These are phyloP conservation scores for Diaporthe sp. DNA, from an alignment of 2,329 filamentous ascomycete species.

Conservation along the genomic window DNA sequence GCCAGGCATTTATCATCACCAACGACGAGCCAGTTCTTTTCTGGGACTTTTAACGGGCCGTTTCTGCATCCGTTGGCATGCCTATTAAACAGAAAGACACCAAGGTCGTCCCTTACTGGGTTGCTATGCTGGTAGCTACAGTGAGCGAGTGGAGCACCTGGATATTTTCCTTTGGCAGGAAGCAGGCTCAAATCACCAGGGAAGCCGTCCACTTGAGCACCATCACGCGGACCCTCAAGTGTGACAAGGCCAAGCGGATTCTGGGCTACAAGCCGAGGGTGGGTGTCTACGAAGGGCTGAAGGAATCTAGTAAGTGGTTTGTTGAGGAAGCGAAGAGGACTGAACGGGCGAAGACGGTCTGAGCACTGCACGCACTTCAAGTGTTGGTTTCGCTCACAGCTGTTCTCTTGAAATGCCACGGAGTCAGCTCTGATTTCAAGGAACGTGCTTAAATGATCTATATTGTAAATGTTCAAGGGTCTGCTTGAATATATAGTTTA, in stretches of 20 bases:
- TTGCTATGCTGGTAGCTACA: conserved; percentile 37
- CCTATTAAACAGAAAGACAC: conserved; percentile 43
- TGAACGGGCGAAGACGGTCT: background rate
- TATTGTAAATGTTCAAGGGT: background rate
- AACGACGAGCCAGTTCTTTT: conserved; percentile 50
- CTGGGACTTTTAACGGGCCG: conserved; percentile 49
- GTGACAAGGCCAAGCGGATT: conserved; percentile 43
- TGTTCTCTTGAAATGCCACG: background rate
- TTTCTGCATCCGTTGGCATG: conserved; percentile 46
- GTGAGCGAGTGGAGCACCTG: conserved; percentile 46
- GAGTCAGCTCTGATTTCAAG: background rate
- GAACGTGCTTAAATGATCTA: too few relatives aligned
- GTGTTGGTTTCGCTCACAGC: background rate
- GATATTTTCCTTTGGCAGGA: conserved; percentile 40
- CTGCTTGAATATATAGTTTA: background rate
- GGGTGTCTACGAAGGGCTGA: conserved; percentile 41
- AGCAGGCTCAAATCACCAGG: conserved; percentile 38
- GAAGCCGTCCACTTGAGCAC: conserved; percentile 42
- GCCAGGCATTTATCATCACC: conserved; percentile 52
- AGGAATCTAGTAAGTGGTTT: conserved; percentile 42
- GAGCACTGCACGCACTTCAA: background rate
- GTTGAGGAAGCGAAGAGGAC: conserved; percentile 32
- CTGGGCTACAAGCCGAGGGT: conserved; percentile 43
- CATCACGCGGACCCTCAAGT: conserved; percentile 42
- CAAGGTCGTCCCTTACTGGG: conserved; percentile 43